Conservation (phyloP, 2,329 filamentous ascomycete species). For the Talaromyces sp. region DNA sequence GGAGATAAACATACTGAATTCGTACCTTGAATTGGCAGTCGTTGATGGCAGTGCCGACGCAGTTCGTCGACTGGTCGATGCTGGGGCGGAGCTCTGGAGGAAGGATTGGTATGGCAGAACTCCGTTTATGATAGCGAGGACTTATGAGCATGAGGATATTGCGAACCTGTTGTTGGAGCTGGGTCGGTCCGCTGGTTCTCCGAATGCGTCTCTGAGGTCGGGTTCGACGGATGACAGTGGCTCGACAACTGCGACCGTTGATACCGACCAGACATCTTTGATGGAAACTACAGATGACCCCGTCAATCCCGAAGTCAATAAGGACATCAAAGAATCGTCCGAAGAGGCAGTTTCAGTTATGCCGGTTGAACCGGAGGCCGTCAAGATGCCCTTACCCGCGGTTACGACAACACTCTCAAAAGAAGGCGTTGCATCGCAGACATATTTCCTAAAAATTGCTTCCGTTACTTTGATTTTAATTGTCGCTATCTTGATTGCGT, state of each 20-base stretch:
- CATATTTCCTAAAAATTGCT: background rate
- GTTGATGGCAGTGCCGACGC: background rate
- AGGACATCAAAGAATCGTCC: background rate
- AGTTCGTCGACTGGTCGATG: background rate
- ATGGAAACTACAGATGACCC: background rate
- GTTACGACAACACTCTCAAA: background rate
- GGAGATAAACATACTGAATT: background rate
- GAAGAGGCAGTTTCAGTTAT: background rate
- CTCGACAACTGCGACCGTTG: background rate
- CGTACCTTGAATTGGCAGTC: background rate
- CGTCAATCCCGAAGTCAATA: background rate
- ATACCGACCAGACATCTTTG: conserved; percentile 1
- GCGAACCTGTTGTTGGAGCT: background rate
- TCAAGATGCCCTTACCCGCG: background rate
- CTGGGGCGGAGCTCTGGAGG: background rate
- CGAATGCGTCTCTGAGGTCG: background rate
- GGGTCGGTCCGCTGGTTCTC: background rate
- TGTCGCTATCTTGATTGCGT: background rate
- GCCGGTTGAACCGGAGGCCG: background rate
- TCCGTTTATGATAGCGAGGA: conserved; percentile 1
- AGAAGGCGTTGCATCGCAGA: background rate
- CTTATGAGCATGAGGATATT: background rate
- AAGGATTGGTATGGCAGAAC: conserved; percentile 3
- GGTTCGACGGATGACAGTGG: background rate
- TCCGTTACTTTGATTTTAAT: background rate